Conservation (phyloP, 1,284 basidiomycete genomes). For the Trichosporon coremiiforme region DNA sequence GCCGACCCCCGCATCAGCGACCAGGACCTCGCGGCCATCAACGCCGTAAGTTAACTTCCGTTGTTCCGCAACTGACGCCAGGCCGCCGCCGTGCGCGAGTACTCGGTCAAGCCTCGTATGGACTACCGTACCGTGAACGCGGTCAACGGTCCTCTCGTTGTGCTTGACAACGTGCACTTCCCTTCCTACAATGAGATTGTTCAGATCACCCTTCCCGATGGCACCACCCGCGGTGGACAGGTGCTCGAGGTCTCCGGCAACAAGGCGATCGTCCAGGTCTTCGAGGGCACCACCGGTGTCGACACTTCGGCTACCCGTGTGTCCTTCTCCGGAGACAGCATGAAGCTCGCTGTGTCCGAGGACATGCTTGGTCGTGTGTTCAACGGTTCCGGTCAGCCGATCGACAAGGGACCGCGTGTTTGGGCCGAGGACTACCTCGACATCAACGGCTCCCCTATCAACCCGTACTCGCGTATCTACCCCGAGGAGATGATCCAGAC, state of each 20-base stretch:
- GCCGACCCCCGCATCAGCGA: slow-evolving; percentile 55
- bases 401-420: slow-evolving; percentile 97
- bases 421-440: slow-evolving; percentile 99
- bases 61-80: slow-evolving; percentile 24
- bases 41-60: slow-evolving; percentile 42
- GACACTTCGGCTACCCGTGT: slow-evolving; percentile 93
- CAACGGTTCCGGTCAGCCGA: slow-evolving; percentile 97
- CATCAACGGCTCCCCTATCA: slow-evolving; percentile 99
- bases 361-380: slow-evolving; percentile 99
- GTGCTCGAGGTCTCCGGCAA: slow-evolving; percentile 98
- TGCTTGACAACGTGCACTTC: slow-evolving; percentile 99
- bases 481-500: slow-evolving; percentile 99
- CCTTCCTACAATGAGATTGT: slow-evolving; percentile 99
- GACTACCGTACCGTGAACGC: slow-evolving; percentile 96
- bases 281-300: slow-evolving; percentile 96
- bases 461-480: slow-evolving; percentile 98
- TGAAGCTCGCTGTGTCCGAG: slow-evolving; percentile 98
- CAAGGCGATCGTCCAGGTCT: slow-evolving; percentile 99
- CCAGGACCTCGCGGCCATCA: slow-evolving; percentile 58
- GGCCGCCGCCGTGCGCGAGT: slow-evolving; percentile 59
- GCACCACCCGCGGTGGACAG: slow-evolving; percentile 91
- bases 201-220: slow-evolving; percentile 92
- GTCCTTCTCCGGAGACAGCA: slow-evolving; percentile 96
- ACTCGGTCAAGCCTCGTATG: slow-evolving; percentile 74
- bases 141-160: slow-evolving; percentile 93